Evolutionary conservation across 2,329 filamentous ascomycete genomes (phyloP).

Genomic region (Samsoniella hepiali): DNA sequence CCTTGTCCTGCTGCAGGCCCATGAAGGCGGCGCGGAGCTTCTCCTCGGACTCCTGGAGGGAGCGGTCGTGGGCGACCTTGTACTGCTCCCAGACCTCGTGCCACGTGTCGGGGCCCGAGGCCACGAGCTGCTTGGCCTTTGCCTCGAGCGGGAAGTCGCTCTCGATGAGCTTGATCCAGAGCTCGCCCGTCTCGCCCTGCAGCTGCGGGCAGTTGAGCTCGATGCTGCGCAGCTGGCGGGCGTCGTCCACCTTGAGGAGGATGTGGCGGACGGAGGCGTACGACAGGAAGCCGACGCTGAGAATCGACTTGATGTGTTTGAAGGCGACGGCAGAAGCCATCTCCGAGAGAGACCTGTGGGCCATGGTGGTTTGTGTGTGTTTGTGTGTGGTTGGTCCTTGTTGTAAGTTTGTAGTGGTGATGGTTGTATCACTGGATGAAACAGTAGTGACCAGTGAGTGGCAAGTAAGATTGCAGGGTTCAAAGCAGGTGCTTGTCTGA

Average conservation of each 20-base stretch:
- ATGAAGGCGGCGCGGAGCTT: conserved; percentile 55
- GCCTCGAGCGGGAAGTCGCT: conserved; percentile 68
- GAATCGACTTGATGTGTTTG: conserved; percentile 55
- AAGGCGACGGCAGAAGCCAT: conserved; percentile 50
- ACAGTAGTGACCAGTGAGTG: too few relatives aligned
- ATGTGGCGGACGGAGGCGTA: conserved; percentile 62
- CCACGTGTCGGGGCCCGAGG: conserved; percentile 67
- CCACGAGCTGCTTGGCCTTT: conserved; percentile 48
- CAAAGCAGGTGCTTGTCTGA: too few relatives aligned
- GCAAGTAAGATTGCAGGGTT: too few relatives aligned
- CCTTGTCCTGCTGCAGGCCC: conserved; percentile 55
- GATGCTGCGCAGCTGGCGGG: conserved; percentile 70
- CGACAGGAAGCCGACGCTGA: conserved; percentile 68
- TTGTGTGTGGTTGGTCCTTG: background rate
- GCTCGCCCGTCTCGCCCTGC: conserved; percentile 61
- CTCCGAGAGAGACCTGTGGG: conserved; percentile 49
- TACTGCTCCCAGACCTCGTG: conserved; percentile 73
- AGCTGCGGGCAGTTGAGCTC: conserved; percentile 77
- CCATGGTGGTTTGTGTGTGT: conserved; percentile 29
- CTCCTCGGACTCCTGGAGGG: conserved; percentile 58
- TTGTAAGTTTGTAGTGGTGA: background rate
- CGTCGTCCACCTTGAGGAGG: conserved; percentile 67
- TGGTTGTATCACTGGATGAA: background rate
- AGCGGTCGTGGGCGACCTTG: conserved; percentile 54
- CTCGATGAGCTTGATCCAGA: conserved; percentile 78